Percentiles rank a stretch among this genome's conserved stretches.
Evolutionary conservation across 768 basidiomycete species (phyloP).

Genomic region (Cyclocybe aegerita): DNA sequence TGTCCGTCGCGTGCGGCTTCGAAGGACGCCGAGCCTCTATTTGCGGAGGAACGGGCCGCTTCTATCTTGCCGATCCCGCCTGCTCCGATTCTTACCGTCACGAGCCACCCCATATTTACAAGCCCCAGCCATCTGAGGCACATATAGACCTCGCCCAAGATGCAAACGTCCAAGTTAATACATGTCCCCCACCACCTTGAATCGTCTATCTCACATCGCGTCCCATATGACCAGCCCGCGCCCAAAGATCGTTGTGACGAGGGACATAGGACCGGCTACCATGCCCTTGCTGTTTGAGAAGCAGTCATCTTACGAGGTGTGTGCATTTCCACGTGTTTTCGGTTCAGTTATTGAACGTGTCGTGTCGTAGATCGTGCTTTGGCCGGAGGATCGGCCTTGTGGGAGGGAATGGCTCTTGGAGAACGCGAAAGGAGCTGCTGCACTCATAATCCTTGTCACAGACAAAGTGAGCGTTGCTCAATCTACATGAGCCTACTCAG

Average conservation of each 20-base stretch:
- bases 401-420: constrained; percentile 72
- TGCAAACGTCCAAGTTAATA: constrained; percentile 8
- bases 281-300: constrained; percentile 52
- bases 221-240: constrained; percentile 16
- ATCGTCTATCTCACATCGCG: constrained; percentile 18
- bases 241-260: constrained; percentile 54
- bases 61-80: too few species aligned
- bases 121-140: too few species aligned
- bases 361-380: constrained; percentile 34
- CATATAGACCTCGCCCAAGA: background rate
- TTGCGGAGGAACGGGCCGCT: too few species aligned
- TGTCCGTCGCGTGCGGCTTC: too few species aligned
- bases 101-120: too few species aligned
- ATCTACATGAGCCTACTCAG: background rate
- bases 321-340: constrained; percentile 3
- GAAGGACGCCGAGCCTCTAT: too few species aligned
- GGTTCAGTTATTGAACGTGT: background rate
- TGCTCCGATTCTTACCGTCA: too few species aligned
- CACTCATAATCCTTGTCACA: constrained; percentile 60
- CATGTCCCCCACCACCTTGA: constrained; percentile 13
- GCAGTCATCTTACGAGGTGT: constrained; percentile 55
- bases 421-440: constrained; percentile 65
- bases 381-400: constrained; percentile 54
- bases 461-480: constrained; percentile 55
- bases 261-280: constrained; percentile 60